Evolutionary conservation across 1,284 basidiomycete genomes (phyloP), one percentile per base, ranked within the genome.

Genomic region (Ustilago tritici): DNA sequence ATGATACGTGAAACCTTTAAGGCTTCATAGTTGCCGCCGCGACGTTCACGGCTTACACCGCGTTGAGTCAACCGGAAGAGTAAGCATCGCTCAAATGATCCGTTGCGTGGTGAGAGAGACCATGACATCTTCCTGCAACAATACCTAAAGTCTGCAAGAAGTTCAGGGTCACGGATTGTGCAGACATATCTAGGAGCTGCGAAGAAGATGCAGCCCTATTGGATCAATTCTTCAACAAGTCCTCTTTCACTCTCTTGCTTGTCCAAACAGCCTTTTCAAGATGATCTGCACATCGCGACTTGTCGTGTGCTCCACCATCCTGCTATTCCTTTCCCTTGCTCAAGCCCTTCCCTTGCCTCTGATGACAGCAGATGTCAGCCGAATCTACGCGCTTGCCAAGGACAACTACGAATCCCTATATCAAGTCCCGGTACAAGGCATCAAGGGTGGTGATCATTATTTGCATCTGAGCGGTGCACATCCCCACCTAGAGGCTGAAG

Each of bases 401-500:
- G 15, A 23, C 15, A 3, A 31, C 47, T 50, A 50, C 28, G n/a
- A 10, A 4, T 28, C 49, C 15, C 49, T 50, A 4, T 50, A 50
- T 32, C 15, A 6, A 32, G 23, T 14, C 11, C 49, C 49, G 3
- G 23, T 5, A 9, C 28, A 11, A 31, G n/a, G 5, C 9, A 28
- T 28, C 49, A 12, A 50, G 7, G 11, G 49, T n/a, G 15, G 23
- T 31, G 10, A 43, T 14, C 38, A 58, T 38, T 55, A 58, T 19
- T 28, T 34, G 1, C 65, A 68, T 40, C 41, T 68, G 9, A 15
- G 31, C 7, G 31, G 7, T 6, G 49, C 28, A 23, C 60, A 62
- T 50, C 56, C 41, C 2, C 47, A 9, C 2, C 52, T 69, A 12
- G 66, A 63, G 15, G 9, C 35, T 2, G 41, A 60, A 15, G 66